These are phyloP conservation scores for Anisodus acutangulus DNA, from an alignment of 257 asterid genomes.

Conservation along the genomic window DNA sequence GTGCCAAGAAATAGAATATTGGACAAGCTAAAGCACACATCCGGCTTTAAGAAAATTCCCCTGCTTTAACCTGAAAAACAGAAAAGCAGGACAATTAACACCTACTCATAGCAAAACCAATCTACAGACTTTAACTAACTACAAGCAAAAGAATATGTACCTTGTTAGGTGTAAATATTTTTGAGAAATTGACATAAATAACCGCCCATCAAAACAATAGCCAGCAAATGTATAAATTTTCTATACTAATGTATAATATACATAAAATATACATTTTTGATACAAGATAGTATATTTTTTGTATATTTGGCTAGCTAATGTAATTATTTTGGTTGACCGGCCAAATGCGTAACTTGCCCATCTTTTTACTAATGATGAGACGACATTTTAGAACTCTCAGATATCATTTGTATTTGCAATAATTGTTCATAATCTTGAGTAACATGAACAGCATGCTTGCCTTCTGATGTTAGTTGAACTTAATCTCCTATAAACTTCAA, in stretches of 20 bases:
- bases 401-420: not conserved
- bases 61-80: slow-evolving; percentile 8
- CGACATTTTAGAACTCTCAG: not conserved
- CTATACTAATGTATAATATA: too few species aligned
- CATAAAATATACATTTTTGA: too few species aligned
- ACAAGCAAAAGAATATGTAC: not conserved
- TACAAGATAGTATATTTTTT: too few species aligned
- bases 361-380: not conserved
- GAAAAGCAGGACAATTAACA: slow-evolving; percentile 14
- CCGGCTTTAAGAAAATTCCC: not conserved
- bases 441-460: not conserved
- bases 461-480: slow-evolving; percentile 6
- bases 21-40: slow-evolving; percentile 37
- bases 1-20: slow-evolving; percentile 31
- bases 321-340: too few species aligned
- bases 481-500: slow-evolving; percentile 18
- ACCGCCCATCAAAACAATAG: too few species aligned
- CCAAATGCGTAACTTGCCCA: too few species aligned
- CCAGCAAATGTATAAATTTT: too few species aligned
- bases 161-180: not conserved
- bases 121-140: not conserved
- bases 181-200: too few species aligned
- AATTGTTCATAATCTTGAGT: slow-evolving; percentile 9
- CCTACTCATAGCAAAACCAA: not conserved
- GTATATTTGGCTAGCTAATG: too few species aligned